Evolutionary conservation across 768 basidiomycete species (phyloP).

Genomic region (Candolleomyces efflorescens): DNA sequence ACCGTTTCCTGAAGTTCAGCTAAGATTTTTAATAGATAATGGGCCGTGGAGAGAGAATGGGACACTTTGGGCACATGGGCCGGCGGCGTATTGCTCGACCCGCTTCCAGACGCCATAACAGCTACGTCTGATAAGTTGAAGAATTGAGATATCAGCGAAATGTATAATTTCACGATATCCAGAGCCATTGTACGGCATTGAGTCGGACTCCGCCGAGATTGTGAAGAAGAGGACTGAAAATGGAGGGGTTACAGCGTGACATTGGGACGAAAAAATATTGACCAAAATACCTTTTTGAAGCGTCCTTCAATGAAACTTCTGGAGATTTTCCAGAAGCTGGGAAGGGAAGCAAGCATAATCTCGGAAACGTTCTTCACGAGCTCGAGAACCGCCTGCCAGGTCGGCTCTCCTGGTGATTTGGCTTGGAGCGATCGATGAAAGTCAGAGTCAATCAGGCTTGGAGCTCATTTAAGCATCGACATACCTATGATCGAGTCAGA

Average conservation of each 20-base stretch:
- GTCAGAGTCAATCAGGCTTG: background rate
- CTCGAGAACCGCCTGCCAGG: slow-evolving; percentile 76
- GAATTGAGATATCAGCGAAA: slow-evolving; percentile 79
- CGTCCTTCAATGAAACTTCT: slow-evolving; percentile 91
- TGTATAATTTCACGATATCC: slow-evolving; percentile 83
- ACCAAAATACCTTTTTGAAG: slow-evolving; percentile 71
- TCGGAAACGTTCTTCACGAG: slow-evolving; percentile 89
- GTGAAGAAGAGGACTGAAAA: slow-evolving; percentile 28
- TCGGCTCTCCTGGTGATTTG: slow-evolving; percentile 64
- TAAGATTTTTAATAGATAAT: slow-evolving; percentile 77
- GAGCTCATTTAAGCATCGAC: slow-evolving; percentile 11
- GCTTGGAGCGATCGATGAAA: slow-evolving; percentile 36
- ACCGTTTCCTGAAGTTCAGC: slow-evolving; percentile 85
- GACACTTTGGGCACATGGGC: slow-evolving; percentile 66
- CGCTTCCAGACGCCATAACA: slow-evolving; percentile 51
- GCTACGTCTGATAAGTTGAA: slow-evolving; percentile 72
- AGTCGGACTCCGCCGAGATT: slow-evolving; percentile 71
- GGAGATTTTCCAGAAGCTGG: slow-evolving; percentile 92
- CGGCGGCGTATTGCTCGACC: slow-evolving; percentile 36
- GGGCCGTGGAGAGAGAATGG: slow-evolving; percentile 76
- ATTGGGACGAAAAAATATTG: background rate
- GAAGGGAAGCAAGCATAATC: slow-evolving; percentile 75
- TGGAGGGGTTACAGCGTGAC: slow-evolving; percentile 12
- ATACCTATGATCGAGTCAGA: slow-evolving; percentile 59
- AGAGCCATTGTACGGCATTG: slow-evolving; percentile 86